Evolutionary conservation across 257 asterid species (phyloP).

Genomic region (Penstemon newberryi): DNA sequence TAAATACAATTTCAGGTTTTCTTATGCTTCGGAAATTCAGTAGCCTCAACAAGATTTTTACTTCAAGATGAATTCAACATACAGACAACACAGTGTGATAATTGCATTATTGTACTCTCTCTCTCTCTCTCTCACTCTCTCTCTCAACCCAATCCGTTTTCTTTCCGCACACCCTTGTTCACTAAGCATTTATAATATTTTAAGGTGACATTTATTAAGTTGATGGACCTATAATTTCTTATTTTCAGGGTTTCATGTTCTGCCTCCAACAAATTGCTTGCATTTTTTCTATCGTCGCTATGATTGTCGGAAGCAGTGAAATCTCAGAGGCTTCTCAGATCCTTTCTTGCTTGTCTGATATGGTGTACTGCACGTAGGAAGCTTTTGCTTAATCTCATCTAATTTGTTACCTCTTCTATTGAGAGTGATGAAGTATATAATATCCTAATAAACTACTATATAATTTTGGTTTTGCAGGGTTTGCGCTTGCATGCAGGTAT

Average conservation of each 20-base stretch:
- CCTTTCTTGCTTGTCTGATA: slow-evolving; percentile 76
- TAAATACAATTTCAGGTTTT: slow-evolving; percentile 61
- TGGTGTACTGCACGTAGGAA: slow-evolving; percentile 95
- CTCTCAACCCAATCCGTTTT: slow-evolving; percentile 22
- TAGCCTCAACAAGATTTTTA: slow-evolving; percentile 92
- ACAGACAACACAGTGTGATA: slow-evolving; percentile 93
- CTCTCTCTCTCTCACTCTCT: slow-evolving; percentile 25
- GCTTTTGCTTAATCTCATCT: slow-evolving; percentile 18
- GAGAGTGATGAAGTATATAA: slow-evolving; percentile 10
- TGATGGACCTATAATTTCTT: slow-evolving; percentile 17
- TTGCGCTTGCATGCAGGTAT: slow-evolving; percentile 99
- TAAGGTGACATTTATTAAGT: slow-evolving; percentile 1
- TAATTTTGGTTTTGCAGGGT: slow-evolving; percentile 68
- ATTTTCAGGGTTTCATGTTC: slow-evolving; percentile 89
- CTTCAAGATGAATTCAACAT: slow-evolving; percentile 99
- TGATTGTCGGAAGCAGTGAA: slow-evolving; percentile 91
- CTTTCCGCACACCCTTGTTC: neutral
- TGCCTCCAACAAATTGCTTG: slow-evolving; percentile 97
- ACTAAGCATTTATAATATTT: neutral
- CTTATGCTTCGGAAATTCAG: slow-evolving; percentile 91
- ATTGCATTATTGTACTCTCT: slow-evolving; percentile 87
- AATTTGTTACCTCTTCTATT: neutral
- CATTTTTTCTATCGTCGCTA: slow-evolving; percentile 87
- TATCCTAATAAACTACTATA: slow-evolving; percentile 29
- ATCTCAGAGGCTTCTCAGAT: slow-evolving; percentile 89